These are phyloP conservation scores for Aschersonia sp. DNA, from an alignment of 2,329 filamentous ascomycete species.

Conservation along the genomic window DNA sequence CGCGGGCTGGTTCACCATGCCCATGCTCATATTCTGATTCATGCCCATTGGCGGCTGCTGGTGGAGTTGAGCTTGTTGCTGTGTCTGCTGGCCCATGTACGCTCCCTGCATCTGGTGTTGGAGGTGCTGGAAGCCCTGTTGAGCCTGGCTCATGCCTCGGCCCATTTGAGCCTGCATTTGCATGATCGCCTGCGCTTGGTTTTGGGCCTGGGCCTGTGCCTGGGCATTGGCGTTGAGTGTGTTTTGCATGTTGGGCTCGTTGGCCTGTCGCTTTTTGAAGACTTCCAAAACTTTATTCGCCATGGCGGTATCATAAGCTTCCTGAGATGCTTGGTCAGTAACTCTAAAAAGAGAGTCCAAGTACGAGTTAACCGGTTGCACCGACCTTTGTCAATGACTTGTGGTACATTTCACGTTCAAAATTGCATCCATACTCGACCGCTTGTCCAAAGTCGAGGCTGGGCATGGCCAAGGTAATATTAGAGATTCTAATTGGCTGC, in stretches of 20 bases:
- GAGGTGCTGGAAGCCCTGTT: slow-evolving; percentile 41
- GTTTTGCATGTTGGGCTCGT: slow-evolving; percentile 33
- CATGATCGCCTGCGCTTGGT: slow-evolving; percentile 32
- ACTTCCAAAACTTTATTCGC: slow-evolving; percentile 30
- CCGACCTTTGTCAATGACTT: slow-evolving; percentile 32
- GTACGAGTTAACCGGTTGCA: background rate
- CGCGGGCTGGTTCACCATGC: slow-evolving; percentile 21
- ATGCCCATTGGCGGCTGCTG: slow-evolving; percentile 23
- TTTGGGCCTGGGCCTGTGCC: slow-evolving; percentile 21
- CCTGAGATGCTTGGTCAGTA: slow-evolving; percentile 18
- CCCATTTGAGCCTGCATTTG: slow-evolving; percentile 38
- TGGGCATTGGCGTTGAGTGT: slow-evolving; percentile 30
- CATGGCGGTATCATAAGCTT: slow-evolving; percentile 34
- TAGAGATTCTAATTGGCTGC: slow-evolving; percentile 27
- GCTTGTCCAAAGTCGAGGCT: slow-evolving; percentile 25
- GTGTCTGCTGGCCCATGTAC: slow-evolving; percentile 27
- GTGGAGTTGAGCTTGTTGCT: slow-evolving; percentile 11
- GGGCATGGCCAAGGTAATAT: slow-evolving; percentile 31
- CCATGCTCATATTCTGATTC: slow-evolving; percentile 23
- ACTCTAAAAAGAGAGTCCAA: background rate
- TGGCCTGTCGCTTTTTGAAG: slow-evolving; percentile 33
- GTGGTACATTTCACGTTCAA: slow-evolving; percentile 32
- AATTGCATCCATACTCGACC: slow-evolving; percentile 25
- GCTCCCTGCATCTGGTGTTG: slow-evolving; percentile 44
- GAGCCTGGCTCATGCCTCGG: slow-evolving; percentile 32